Percentiles rank a stretch among this genome's conserved stretches.
These are phyloP conservation scores for Aspergillus alliaceus DNA, from an alignment of 2,329 filamentous ascomycete genomes.

Conservation along the genomic window DNA sequence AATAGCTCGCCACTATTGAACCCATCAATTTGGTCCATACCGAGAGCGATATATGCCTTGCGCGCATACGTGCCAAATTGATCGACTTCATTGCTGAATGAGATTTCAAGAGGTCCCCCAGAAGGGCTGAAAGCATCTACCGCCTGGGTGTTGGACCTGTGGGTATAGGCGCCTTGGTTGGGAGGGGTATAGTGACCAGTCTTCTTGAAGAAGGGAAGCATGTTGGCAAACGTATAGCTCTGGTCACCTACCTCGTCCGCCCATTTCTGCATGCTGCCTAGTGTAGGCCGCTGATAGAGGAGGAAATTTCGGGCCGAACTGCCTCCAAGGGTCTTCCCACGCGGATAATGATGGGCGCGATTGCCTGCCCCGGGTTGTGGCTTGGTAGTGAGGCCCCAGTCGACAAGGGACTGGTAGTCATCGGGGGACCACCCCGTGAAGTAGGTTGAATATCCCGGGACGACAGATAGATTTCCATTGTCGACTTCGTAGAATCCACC, in stretches of 20 bases:
- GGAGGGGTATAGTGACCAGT: conserved; percentile 29
- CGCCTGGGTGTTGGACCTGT: conserved; percentile 26
- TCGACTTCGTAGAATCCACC: conserved; percentile 35
- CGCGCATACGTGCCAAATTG: conserved; percentile 29
- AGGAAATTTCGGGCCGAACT: conserved; percentile 26
- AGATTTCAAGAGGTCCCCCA: conserved; percentile 34
- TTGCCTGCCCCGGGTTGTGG: conserved; percentile 17
- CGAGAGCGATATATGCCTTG: conserved; percentile 26
- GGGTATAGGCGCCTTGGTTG: conserved; percentile 16
- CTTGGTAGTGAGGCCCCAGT: conserved; percentile 27
- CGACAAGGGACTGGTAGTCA: conserved; percentile 22
- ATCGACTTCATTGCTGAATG: conserved; percentile 28
- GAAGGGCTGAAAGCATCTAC: conserved; percentile 14
- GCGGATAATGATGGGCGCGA: conserved; percentile 23
- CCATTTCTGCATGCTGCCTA: conserved; percentile 33
- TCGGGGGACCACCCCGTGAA: conserved; percentile 23
- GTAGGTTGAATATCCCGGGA: conserved; percentile 25
- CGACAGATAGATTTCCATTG: conserved; percentile 29
- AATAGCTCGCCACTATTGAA: conserved; percentile 28
- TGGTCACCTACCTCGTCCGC: conserved; percentile 36
- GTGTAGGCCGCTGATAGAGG: conserved; percentile 29
- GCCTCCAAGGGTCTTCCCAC: conserved; percentile 29
- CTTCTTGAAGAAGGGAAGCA: conserved; percentile 29
- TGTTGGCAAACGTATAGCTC: conserved; percentile 28
- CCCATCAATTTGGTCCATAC: conserved; percentile 25